Base-by-base conservation (phyloP, 2,329 filamentous ascomycete genomes). In the Cercospora zeae-maydis region DNA sequence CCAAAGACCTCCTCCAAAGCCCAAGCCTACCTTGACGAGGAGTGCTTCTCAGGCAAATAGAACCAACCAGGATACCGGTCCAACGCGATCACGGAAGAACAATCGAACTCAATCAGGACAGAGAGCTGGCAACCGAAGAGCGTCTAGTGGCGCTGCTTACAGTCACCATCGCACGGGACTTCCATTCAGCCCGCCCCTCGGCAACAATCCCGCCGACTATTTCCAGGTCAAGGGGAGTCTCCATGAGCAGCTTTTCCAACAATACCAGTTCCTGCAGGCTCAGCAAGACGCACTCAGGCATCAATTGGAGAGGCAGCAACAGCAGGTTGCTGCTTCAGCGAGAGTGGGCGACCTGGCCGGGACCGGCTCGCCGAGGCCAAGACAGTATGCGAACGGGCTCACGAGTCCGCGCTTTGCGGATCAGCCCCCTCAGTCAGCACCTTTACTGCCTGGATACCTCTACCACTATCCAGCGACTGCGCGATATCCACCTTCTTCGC, bases 1-100 rank as follows among this genome's bases (percentile, higher is more conserved):
- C 75, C 83, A 86, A 71, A 81, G 81, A 66, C 82, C 84, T 6
- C 76, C 81, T 14, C 81, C 81, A 0, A 84, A 86, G 69, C 82
- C 85, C 6, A 82, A 82, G 64, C 82, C 83, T 2, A 78, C 83
- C 6, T 76, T 88, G 30, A 79, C 78, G 4, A 73, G 78, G 14
- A 82, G 78, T 63, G 76, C 76, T n/a, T 79, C 79, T 6, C 76
- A 76, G 56, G 78, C 78, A 11, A 79, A 83, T 24, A 79, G 80
- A 62, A 76, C 79, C 66, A 75, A 63, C 78, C 82, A 69, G 78
- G 84, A 69, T 79, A 80, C 36, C 76, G 75, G 65, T 10, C 63
- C 69, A 37, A 65, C 59, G n/a, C 59, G 70, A 42, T 67, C 69
- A 36, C 63, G 68, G n/a, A 74, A 73, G 47, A 78, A 76, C 49